Evolutionary conservation across 768 basidiomycete species (phyloP).

Genomic region (Pisolithus sp.): DNA sequence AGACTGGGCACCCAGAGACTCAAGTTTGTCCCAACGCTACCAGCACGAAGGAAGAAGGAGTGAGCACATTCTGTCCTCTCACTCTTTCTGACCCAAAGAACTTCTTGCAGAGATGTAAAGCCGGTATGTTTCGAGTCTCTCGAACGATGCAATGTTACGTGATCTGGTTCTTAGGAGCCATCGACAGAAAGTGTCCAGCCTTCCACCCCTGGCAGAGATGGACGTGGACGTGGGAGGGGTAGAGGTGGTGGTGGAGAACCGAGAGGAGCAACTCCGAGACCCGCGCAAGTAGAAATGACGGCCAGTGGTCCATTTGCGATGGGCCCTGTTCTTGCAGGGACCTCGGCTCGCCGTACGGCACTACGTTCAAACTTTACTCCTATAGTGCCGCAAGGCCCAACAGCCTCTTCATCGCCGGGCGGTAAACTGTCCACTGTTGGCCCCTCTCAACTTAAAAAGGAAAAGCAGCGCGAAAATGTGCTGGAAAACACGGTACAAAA

Average conservation of each 20-base stretch:
- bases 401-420: conserved; percentile 35
- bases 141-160: background rate
- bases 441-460: conserved; percentile 46
- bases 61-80: conserved; percentile 18
- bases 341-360: conserved; percentile 40
- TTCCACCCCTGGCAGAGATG: conserved; percentile 32
- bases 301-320: conserved; percentile 86
- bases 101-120: conserved; percentile 51
- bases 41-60: conserved; percentile 75
- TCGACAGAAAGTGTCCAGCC: conserved; percentile 27
- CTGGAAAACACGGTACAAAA: conserved; percentile 17
- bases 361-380: conserved; percentile 56
- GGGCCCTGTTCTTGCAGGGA: conserved; percentile 69
- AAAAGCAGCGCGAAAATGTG: conserved; percentile 27
- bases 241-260: conserved; percentile 50
- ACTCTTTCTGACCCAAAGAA: conserved; percentile 11
- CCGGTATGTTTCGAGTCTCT: conserved; percentile 37
- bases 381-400: conserved; percentile 34
- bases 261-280: conserved; percentile 38
- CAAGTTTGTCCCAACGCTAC: conserved; percentile 75
- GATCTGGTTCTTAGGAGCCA: conserved; percentile 39
- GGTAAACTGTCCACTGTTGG: conserved; percentile 44
- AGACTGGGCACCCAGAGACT: conserved; percentile 69
- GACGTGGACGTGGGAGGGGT: conserved; percentile 41
- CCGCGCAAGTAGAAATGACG: conserved; percentile 62